These are phyloP conservation scores for Ceratobasidium sp. DNA, from an alignment of 1,284 basidiomycete genomes.

Conservation along the genomic window DNA sequence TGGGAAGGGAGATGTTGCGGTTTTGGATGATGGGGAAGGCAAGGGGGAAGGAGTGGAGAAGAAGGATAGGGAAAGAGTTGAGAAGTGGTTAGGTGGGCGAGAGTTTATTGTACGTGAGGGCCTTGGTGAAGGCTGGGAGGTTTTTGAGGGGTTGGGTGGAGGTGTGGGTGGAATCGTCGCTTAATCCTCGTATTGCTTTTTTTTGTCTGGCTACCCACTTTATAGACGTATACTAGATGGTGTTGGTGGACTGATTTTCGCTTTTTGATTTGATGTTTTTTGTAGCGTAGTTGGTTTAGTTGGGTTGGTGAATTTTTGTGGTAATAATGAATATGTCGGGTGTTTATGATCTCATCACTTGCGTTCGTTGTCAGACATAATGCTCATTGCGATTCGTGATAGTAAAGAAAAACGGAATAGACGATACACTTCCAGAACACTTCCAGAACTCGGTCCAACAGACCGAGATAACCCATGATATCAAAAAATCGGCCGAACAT, in stretches of 20 bases:
- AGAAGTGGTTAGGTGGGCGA: slow-evolving; percentile 69
- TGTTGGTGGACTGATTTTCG: neutral
- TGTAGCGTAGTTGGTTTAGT: slow-evolving; percentile 15
- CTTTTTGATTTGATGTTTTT: neutral
- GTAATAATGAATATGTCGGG: no score
- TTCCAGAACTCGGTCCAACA: neutral
- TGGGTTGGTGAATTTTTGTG: no score
- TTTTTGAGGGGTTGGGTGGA: slow-evolving; percentile 16
- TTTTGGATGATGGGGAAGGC: slow-evolving; percentile 62
- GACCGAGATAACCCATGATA: neutral
- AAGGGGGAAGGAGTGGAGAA: slow-evolving; percentile 61
- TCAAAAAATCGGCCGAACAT: neutral
- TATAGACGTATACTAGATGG: neutral
- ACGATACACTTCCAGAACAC: neutral
- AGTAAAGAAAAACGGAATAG: neutral
- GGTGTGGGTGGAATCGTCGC: neutral
- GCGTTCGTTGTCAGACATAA: no score
- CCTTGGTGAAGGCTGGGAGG: slow-evolving; percentile 28
- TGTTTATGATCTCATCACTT: no score
- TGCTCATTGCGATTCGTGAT: neutral
- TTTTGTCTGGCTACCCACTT: neutral
- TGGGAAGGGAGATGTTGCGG: slow-evolving; percentile 64
- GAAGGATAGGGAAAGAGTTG: slow-evolving; percentile 67
- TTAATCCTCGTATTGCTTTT: neutral
- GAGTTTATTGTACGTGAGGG: slow-evolving; percentile 67